These are phyloP conservation scores for Calonectria henricotiae DNA, from an alignment of 2,329 filamentous ascomycete genomes.

Conservation along the genomic window DNA sequence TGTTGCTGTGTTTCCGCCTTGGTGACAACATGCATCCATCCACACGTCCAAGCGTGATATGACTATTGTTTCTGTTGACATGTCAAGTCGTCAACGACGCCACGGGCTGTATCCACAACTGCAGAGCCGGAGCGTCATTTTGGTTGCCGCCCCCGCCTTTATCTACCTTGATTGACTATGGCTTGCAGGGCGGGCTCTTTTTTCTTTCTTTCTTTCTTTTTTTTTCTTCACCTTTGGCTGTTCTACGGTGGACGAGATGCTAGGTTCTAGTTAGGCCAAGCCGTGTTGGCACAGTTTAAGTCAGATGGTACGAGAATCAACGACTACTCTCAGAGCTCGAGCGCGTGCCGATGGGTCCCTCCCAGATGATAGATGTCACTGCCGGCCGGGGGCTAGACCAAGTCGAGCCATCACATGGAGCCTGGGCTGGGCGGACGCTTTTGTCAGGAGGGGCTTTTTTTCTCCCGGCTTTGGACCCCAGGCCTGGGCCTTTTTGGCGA, in stretches of 20 bases:
- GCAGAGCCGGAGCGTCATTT: neutral
- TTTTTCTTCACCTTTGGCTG: neutral
- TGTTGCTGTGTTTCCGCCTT: neutral
- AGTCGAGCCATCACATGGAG: neutral
- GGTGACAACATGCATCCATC: constrained; percentile 3
- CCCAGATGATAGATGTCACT: constrained; percentile 14
- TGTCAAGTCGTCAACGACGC: neutral
- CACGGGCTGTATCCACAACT: constrained; percentile 11
- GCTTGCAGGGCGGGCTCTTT: neutral
- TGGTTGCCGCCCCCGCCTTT: constrained; percentile 20
- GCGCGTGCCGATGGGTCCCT: neutral
- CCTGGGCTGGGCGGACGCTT: neutral
- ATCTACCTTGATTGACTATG: neutral
- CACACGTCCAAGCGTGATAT: constrained; percentile 8
- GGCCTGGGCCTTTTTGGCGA: neutral
- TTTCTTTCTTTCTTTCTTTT: neutral
- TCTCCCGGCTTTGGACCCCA: constrained; percentile 6
- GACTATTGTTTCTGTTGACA: constrained; percentile 17
- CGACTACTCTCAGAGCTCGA: neutral
- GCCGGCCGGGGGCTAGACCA: neutral
- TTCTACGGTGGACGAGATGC: neutral
- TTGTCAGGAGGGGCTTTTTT: neutral
- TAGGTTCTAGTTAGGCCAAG: neutral
- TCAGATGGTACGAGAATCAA: neutral
- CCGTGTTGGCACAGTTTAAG: too few relatives aligned